These are phyloP conservation scores for Myrmaecium sp. DNA, from an alignment of 2,329 filamentous ascomycete genomes.

Conservation along the genomic window DNA sequence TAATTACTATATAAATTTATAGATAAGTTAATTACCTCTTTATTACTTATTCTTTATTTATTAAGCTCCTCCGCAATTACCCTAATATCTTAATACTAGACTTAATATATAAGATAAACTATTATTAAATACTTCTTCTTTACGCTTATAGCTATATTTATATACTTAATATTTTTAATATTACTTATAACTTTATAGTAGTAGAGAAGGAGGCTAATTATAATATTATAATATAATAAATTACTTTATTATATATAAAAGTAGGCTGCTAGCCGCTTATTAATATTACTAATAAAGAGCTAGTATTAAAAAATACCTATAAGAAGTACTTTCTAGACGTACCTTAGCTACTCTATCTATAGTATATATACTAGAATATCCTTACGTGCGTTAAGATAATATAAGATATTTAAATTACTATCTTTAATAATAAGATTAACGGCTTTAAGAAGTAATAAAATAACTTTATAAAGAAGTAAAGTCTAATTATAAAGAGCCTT, in stretches of 20 bases:
- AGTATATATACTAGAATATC: slow-evolving; percentile 1
- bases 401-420: too few species aligned
- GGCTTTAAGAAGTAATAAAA: too few species aligned
- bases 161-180: too few species aligned
- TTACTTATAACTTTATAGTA: too few species aligned
- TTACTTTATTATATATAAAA: too few species aligned
- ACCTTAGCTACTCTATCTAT: not conserved
- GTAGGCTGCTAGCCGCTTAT: too few species aligned
- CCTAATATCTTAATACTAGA: not conserved
- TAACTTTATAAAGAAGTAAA: not conserved
- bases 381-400: too few species aligned
- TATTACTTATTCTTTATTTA: not conserved
- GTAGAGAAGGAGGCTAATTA: too few species aligned
- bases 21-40: not conserved
- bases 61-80: not conserved
- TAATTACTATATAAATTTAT: not conserved
- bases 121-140: slow-evolving; percentile 1
- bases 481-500: slow-evolving; percentile 1
- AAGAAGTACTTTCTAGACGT: not conserved
- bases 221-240: too few species aligned
- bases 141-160: too few species aligned
- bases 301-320: not conserved
- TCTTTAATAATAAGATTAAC: too few species aligned
- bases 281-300: not conserved
- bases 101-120: not conserved